Conservation (phyloP, 2,329 filamentous ascomycete genomes). For the Xylariaceae sp. region DNA sequence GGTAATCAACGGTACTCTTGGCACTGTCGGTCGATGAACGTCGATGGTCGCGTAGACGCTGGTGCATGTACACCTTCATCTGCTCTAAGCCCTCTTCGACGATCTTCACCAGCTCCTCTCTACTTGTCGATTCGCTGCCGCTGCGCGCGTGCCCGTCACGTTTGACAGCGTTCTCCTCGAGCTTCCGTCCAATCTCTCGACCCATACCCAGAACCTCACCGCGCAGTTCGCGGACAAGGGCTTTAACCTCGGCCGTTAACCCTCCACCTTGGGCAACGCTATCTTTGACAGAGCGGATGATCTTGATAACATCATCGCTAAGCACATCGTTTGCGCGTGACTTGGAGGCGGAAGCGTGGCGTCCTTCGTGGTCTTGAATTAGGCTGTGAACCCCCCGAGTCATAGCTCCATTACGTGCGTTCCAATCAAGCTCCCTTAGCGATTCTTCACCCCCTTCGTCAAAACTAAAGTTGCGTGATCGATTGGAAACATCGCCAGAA, state of each 20-base stretch:
- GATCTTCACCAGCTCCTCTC: conserved; percentile 70
- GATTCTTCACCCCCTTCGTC: conserved; percentile 33
- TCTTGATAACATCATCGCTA: conserved; percentile 75
- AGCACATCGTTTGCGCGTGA: conserved; percentile 52
- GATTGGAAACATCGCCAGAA: conserved; percentile 21
- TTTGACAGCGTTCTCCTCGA: conserved; percentile 63
- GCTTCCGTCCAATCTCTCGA: conserved; percentile 77
- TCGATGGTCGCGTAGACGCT: conserved; percentile 70
- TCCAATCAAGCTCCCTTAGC: conserved; percentile 29
- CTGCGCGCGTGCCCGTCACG: conserved; percentile 30
- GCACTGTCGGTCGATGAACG: conserved; percentile 62
- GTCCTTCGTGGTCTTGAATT: conserved; percentile 37
- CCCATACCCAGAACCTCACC: conserved; percentile 95
- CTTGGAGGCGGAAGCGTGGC: conserved; percentile 41
- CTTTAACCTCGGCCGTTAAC: conserved; percentile 87
- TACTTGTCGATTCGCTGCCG: conserved; percentile 48
- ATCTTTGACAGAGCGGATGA: conserved; percentile 84
- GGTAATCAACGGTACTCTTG: conserved; percentile 65
- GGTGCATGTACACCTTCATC: conserved; percentile 79
- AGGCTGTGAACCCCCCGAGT: conserved; percentile 40
- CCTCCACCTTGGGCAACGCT: conserved; percentile 85
- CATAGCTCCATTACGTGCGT: conserved; percentile 30
- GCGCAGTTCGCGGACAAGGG: conserved; percentile 80
- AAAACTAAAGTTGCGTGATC: conserved; percentile 37
- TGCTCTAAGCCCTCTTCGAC: conserved; percentile 77